phyloP scores from a whole-genome alignment of 371 early-diverging fungal species.

The Gilbertella persicaria region DNA sequence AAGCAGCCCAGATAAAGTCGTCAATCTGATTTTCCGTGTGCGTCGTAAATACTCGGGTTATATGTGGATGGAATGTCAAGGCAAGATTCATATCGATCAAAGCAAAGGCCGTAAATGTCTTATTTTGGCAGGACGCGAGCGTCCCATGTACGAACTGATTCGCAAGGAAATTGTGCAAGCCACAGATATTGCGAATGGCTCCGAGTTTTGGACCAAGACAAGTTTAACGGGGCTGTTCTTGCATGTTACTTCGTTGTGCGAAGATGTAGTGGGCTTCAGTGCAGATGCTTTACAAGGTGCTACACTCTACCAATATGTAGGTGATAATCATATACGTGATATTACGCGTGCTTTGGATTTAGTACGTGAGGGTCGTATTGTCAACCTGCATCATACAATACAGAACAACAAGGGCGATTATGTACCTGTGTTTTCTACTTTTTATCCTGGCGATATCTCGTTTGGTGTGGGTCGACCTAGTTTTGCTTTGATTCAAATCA shows the following conservation, averaged over 20 bases:
- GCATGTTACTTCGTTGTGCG: conserved; percentile 39
- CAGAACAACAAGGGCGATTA: conserved; percentile 51
- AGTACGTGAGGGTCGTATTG: conserved; percentile 42
- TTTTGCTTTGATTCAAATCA: conserved; percentile 43
- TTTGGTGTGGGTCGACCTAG: conserved; percentile 29
- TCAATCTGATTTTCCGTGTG: conserved; percentile 62
- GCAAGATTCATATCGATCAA: conserved; percentile 56
- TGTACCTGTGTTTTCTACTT: conserved; percentile 39
- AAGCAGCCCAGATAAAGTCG: conserved; percentile 23
- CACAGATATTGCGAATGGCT: conserved; percentile 13
- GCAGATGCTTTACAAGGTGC: conserved; percentile 47
- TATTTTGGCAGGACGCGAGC: conserved; percentile 61
- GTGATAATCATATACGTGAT: conserved; percentile 47
- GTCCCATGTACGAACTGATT: conserved; percentile 40
- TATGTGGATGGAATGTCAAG: conserved; percentile 65
- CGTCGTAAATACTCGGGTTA: conserved; percentile 56
- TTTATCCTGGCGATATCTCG: conserved; percentile 48
- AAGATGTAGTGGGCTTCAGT: conserved; percentile 39
- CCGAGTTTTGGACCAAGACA: conserved; percentile 60
- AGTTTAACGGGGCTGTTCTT: conserved; percentile 59
- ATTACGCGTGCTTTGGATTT: conserved; percentile 46
- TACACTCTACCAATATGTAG: conserved; percentile 54
- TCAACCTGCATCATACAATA: conserved; percentile 40
- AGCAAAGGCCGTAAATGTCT: conserved; percentile 65
- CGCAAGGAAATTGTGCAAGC: conserved; percentile 30